phyloP scores from a whole-genome alignment of 2,329 filamentous ascomycete genomes.

The Fusarium acutatum region DNA sequence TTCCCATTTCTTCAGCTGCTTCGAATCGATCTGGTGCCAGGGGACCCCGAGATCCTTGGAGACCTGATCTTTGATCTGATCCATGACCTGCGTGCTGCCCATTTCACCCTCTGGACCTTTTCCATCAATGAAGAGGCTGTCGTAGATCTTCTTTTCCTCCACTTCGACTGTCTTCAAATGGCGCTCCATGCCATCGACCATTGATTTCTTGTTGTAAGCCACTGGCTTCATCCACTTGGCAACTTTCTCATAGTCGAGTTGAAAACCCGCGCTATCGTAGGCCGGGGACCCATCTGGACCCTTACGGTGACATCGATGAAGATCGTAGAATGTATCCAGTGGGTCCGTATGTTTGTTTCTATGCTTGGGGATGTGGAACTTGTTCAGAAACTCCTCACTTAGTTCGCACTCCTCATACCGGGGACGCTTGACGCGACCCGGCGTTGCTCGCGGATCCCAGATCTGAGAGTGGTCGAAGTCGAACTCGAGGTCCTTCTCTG shows the following conservation, averaged over 20 bases:
- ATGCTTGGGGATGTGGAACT: conserved; percentile 14
- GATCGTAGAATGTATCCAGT: not conserved
- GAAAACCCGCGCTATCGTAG: conserved; percentile 24
- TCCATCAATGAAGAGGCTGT: conserved; percentile 8
- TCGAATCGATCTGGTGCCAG: conserved; percentile 21
- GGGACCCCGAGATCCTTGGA: conserved; percentile 27
- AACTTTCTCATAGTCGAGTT: conserved; percentile 32
- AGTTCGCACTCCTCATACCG: not conserved
- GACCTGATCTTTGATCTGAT: conserved; percentile 25
- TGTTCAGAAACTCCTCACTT: conserved; percentile 13
- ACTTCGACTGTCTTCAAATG: not conserved
- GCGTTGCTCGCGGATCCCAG: conserved; percentile 20
- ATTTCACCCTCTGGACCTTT: not conserved
- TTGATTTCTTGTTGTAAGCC: conserved; percentile 8
- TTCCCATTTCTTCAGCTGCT: conserved; percentile 8
- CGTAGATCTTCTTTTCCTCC: not conserved
- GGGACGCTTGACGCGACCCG: conserved; percentile 17
- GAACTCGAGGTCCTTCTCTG: conserved; percentile 11
- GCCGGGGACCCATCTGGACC: conserved; percentile 20
- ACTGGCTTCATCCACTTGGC: conserved; percentile 23
- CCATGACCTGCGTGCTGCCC: not conserved
- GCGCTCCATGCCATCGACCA: conserved; percentile 10
- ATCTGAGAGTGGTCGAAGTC: conserved; percentile 24
- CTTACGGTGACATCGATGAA: conserved; percentile 28
- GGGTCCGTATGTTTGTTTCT: not conserved